These are phyloP conservation scores for Solanum chilense DNA, from an alignment of 257 asterid genomes.

Conservation along the genomic window DNA sequence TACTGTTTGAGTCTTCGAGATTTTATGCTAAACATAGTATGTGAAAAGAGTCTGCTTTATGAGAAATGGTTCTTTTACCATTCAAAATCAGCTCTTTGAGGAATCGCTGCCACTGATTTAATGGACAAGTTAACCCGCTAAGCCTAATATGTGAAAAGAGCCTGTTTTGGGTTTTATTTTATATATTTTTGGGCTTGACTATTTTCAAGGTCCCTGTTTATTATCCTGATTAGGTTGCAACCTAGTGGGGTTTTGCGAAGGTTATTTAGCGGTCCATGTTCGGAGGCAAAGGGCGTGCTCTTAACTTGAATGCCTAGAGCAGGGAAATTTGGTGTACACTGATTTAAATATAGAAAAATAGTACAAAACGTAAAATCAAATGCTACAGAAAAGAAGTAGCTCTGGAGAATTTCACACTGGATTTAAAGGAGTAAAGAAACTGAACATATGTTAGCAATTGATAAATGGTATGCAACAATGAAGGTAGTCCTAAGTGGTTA, in stretches of 20 bases:
- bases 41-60: not conserved
- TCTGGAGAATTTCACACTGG: too few species aligned
- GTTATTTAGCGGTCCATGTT: not conserved
- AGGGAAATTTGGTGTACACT: not conserved
- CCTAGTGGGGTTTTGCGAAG: not conserved
- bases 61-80: not conserved
- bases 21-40: not conserved
- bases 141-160: too few species aligned
- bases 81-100: not conserved
- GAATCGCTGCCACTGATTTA: too few species aligned
- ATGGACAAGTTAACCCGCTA: not conserved
- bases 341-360: too few species aligned
- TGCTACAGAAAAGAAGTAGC: too few species aligned
- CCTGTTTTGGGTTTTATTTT: not conserved
- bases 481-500: not conserved
- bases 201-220: not conserved
- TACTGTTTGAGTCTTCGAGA: not conserved
- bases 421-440: too few species aligned
- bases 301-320: not conserved
- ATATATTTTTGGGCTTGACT: not conserved
- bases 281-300: not conserved
- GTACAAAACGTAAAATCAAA: too few species aligned
- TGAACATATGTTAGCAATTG: too few species aligned
- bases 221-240: not conserved
- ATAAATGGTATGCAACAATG: not conserved